phyloP scores from a whole-genome alignment of 2,329 filamentous ascomycete species.

The Colletotrichum navitas region DNA sequence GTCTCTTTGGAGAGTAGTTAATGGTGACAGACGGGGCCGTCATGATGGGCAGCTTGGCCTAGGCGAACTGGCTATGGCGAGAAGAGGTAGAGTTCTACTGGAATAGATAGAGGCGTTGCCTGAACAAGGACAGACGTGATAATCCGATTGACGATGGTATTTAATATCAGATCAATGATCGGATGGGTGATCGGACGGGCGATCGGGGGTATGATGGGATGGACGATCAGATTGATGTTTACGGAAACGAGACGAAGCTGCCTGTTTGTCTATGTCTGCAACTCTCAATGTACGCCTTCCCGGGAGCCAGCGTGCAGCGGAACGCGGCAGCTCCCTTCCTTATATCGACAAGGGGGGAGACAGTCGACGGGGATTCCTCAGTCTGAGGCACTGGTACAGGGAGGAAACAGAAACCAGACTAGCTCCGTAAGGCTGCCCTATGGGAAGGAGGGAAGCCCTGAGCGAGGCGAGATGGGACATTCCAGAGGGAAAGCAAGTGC shows the following conservation, averaged over 20 bases:
- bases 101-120: not conserved
- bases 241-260: not conserved
- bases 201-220: no score
- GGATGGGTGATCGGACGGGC: no score
- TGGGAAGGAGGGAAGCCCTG: not conserved
- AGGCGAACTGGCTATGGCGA: not conserved
- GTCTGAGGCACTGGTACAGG: constrained; percentile 11
- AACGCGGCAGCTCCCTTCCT: constrained; percentile 28
- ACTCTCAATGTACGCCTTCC: constrained; percentile 13
- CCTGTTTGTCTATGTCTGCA: constrained; percentile 5
- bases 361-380: not conserved
- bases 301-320: not conserved
- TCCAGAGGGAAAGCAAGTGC: not conserved
- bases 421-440: constrained; percentile 31
- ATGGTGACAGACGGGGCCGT: constrained; percentile 1
- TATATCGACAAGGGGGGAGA: constrained; percentile 27
- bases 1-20: constrained; percentile 54
- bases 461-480: not conserved
- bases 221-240: not conserved
- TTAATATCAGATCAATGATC: not conserved
- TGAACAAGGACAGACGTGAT: not conserved
- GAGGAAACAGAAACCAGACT: constrained; percentile 14
- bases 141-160: not conserved
- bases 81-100: not conserved
- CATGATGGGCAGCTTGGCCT: constrained; percentile 12